A percentile compares a stretch with the other conserved stretches of the same genome.
Evolutionary conservation across 768 basidiomycete species (phyloP).

Genomic region (Lanmaoa rubissima): DNA sequence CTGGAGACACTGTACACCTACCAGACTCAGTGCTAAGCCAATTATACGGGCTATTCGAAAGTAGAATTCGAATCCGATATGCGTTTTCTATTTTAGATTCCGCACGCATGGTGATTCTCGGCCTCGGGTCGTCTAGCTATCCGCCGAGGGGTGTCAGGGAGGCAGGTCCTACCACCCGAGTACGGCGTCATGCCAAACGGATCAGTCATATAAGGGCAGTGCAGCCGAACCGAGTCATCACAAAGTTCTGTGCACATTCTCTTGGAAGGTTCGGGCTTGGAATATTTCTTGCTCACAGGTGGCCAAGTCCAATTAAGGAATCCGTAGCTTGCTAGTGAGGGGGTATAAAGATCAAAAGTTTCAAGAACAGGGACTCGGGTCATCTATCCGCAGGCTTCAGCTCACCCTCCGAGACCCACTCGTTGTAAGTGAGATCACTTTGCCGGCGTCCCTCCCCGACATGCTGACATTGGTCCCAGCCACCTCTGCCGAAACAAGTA

Average conservation of each 20-base stretch:
- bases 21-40: background rate
- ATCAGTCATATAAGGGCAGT: background rate
- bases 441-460: background rate
- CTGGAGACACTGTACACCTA: background rate
- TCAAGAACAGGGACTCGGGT: background rate
- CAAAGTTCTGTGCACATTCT: background rate
- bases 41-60: background rate
- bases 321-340: background rate
- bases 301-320: background rate
- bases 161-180: background rate
- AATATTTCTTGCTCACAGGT: background rate
- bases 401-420: background rate
- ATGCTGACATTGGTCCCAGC: background rate
- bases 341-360: constrained; percentile 6
- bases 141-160: background rate
- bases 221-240: background rate
- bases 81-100: background rate
- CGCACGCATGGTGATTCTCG: background rate
- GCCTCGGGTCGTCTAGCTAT: background rate
- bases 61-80: background rate
- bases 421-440: background rate
- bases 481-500: background rate
- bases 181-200: background rate
- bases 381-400: background rate
- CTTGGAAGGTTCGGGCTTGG: background rate